Evolutionary conservation across 108 stramenopile genomes (phyloP).

Genomic region (Cyclostephanos tholiformis): DNA sequence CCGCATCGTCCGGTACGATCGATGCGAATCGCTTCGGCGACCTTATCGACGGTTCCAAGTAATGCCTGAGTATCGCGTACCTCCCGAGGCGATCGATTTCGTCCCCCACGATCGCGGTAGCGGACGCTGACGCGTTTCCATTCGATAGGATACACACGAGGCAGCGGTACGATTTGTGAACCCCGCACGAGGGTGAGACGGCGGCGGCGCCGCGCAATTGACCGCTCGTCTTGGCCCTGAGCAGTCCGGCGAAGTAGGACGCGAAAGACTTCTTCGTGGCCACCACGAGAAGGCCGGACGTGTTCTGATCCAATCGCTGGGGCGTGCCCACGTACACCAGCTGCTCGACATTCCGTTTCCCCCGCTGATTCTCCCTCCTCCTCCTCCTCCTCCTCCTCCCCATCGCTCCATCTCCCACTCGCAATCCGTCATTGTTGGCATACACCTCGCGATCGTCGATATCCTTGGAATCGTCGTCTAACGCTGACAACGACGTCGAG

Average conservation of each 20-base stretch:
- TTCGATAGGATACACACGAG: slow-evolving; percentile 62
- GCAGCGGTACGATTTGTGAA: slow-evolving; percentile 81
- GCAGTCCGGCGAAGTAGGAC: slow-evolving; percentile 77
- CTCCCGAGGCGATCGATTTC: slow-evolving; percentile 43
- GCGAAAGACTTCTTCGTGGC: slow-evolving; percentile 79
- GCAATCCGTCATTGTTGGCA: not conserved
- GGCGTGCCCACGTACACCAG: slow-evolving; percentile 66
- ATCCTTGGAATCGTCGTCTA: too few relatives aligned
- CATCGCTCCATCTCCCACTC: too few relatives aligned
- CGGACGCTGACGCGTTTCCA: not conserved
- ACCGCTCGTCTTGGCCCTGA: slow-evolving; percentile 64
- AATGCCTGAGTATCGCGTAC: slow-evolving; percentile 66
- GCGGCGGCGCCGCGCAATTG: slow-evolving; percentile 20
- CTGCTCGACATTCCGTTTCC: slow-evolving; percentile 34
- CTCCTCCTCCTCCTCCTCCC: slow-evolving; percentile 3
- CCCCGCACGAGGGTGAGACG: slow-evolving; percentile 28
- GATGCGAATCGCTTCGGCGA: slow-evolving; percentile 64
- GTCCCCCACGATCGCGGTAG: slow-evolving; percentile 7
- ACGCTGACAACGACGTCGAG: not conserved
- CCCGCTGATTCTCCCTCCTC: slow-evolving; percentile 23
- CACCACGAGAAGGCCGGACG: slow-evolving; percentile 81
- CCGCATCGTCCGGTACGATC: slow-evolving; percentile 23
- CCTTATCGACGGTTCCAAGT: slow-evolving; percentile 70
- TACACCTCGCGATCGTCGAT: too few relatives aligned
- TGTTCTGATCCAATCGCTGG: slow-evolving; percentile 83